A percentile compares a stretch with the other conserved stretches of the same genome.
Evolutionary conservation across 192 early-diverging fungal genomes (phyloP).

Genomic region (Chytriomyces hyalinus): DNA sequence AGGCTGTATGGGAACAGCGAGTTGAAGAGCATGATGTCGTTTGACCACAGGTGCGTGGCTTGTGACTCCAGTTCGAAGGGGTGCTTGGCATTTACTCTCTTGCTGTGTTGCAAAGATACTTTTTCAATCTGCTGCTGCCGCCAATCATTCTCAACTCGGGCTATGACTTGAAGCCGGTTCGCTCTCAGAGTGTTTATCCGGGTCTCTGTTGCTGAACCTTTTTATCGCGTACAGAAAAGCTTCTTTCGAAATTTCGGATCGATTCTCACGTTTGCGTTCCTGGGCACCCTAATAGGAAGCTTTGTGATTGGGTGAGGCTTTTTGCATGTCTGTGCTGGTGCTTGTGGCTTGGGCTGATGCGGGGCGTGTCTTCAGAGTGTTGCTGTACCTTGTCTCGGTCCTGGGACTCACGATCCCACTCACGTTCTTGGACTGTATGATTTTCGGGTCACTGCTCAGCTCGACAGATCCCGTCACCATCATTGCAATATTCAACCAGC

Average conservation of each 20-base stretch:
- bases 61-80: neutral
- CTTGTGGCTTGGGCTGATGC: no score
- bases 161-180: constrained; percentile 88
- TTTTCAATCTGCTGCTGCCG: constrained; percentile 95
- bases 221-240: constrained; percentile 52
- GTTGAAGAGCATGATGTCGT: constrained; percentile 22
- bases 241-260: constrained; percentile 90
- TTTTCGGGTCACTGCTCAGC: constrained; percentile 92
- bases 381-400: constrained; percentile 72
- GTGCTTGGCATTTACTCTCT: neutral
- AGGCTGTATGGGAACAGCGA: constrained; percentile 23
- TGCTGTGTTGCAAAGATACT: constrained; percentile 71
- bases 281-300: constrained; percentile 91
- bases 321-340: neutral
- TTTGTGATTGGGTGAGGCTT: constrained; percentile 72
- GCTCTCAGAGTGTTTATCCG: neutral
- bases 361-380: constrained; percentile 30
- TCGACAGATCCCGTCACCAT: constrained; percentile 98
- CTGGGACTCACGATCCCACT: constrained; percentile 75
- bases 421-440: constrained; percentile 88
- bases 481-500: constrained; percentile 90
- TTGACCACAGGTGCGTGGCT: constrained; percentile 5
- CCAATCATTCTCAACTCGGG: constrained; percentile 98
- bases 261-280: constrained; percentile 91
- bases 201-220: neutral